These are phyloP conservation scores for Dendrobium officinale DNA, from an alignment of 106 monocot genomes.

Conservation along the genomic window DNA sequence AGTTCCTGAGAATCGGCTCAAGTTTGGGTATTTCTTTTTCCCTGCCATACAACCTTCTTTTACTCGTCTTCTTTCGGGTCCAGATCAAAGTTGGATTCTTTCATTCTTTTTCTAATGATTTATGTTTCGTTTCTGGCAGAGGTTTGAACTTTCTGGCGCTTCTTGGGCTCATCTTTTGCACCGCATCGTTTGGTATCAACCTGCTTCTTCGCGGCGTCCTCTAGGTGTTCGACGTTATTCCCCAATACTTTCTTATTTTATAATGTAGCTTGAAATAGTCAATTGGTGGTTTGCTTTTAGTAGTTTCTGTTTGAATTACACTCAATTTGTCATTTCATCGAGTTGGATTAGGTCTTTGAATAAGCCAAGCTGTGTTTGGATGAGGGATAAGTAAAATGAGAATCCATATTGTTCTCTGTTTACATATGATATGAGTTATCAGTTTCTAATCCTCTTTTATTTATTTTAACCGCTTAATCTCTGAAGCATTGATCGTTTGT, in stretches of 20 bases:
- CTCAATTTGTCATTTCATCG: background rate
- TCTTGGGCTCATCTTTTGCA: conserved; percentile 44
- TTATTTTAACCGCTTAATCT: background rate
- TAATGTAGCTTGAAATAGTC: background rate
- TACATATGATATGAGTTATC: background rate
- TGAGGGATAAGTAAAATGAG: background rate
- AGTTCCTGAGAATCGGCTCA: conserved; percentile 62
- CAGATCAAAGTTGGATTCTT: conserved; percentile 3
- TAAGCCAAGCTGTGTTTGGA: background rate
- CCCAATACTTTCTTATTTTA: background rate
- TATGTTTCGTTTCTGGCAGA: conserved; percentile 20
- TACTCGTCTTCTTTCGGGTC: background rate
- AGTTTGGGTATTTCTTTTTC: conserved; percentile 38
- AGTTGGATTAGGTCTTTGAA: background rate
- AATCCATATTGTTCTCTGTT: background rate
- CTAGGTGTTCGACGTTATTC: conserved; percentile 9
- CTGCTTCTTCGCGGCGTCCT: conserved; percentile 23
- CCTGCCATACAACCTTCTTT: background rate
- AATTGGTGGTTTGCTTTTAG: background rate
- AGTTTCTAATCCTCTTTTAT: background rate
- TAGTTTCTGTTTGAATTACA: background rate
- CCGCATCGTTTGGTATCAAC: conserved; percentile 43
- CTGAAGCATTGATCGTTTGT: background rate
- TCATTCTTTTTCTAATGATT: background rate
- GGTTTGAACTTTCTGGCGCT: conserved; percentile 46